Conservation (phyloP, 345 rosid genomes). For the Mercurialis annua region DNA sequence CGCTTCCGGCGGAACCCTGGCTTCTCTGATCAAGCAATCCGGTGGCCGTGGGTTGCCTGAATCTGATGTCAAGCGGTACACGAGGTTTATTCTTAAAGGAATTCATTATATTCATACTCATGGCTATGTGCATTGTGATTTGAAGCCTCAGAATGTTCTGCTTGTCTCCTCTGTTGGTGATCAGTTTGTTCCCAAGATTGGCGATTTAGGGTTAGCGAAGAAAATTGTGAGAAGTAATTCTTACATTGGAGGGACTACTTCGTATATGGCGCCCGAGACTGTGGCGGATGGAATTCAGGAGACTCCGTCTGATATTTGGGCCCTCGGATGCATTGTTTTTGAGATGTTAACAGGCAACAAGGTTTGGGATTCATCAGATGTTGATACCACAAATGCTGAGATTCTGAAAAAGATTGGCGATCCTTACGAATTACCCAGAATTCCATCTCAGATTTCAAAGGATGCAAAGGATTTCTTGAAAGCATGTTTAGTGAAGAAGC, state of each 20-base stretch:
- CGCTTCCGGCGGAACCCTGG: no score
- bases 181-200: conserved; percentile 36
- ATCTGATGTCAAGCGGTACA: conserved; percentile 43
- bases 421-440: conserved; percentile 46
- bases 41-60: conserved; percentile 46
- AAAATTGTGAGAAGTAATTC: conserved; percentile 24
- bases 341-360: no score
- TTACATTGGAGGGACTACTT: conserved; percentile 56
- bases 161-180: conserved; percentile 30
- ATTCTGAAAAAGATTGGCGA: conserved; percentile 11
- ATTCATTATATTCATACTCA: conserved; percentile 49
- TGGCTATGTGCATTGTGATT: conserved; percentile 73
- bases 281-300: conserved; percentile 54
- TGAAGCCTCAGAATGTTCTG: conserved; percentile 57
- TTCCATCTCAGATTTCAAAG: conserved; percentile 56
- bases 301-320: conserved; percentile 78
- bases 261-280: conserved; percentile 74
- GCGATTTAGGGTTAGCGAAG: conserved; percentile 78
- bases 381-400: no score
- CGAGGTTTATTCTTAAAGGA: conserved; percentile 54
- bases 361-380: conserved; percentile 52
- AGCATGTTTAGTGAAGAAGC: no score
- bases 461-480: conserved; percentile 51
- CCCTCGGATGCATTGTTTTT: no score
- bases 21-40: conserved; percentile 29